A percentile compares a stretch with the other conserved stretches of the same genome.
These are phyloP conservation scores for Plectosphaerella plurivora DNA, from an alignment of 2,329 filamentous ascomycete genomes.

Conservation along the genomic window DNA sequence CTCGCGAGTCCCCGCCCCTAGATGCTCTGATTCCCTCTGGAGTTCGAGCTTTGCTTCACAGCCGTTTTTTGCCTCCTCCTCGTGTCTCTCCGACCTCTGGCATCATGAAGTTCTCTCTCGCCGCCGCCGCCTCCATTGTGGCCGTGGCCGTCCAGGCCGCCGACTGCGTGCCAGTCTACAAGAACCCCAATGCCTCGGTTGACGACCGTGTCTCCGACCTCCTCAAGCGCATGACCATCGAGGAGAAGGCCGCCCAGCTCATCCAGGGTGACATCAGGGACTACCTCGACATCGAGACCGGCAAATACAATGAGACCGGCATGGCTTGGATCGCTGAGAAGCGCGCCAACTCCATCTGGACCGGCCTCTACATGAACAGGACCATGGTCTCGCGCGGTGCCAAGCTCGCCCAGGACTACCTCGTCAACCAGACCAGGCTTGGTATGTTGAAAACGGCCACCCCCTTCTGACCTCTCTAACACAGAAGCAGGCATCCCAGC, in stretches of 20 bases:
- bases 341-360: constrained; percentile 67
- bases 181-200: constrained; percentile 56
- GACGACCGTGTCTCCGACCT: constrained; percentile 64
- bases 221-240: constrained; percentile 66
- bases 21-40: background rate
- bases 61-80: background rate
- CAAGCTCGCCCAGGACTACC: constrained; percentile 63
- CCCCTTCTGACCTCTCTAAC: constrained; percentile 19
- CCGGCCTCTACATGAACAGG: constrained; percentile 62
- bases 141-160: constrained; percentile 15
- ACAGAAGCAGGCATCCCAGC: constrained; percentile 68
- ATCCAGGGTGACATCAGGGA: constrained; percentile 68
- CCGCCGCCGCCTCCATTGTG: constrained; percentile 17
- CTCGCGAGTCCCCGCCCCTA: constrained; percentile 1
- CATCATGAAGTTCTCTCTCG: constrained; percentile 24
- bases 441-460: constrained; percentile 15
- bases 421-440: constrained; percentile 42
- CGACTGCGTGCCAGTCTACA: constrained; percentile 46
- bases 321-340: constrained; percentile 62
- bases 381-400: constrained; percentile 59
- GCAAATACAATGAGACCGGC: constrained; percentile 63
- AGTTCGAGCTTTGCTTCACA: constrained; percentile 7
- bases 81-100: background rate
- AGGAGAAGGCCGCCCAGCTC: constrained; percentile 69
- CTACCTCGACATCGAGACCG: constrained; percentile 66